These are phyloP conservation scores for Emergomyces orientalis DNA, from an alignment of 2,329 filamentous ascomycete species.

Conservation along the genomic window DNA sequence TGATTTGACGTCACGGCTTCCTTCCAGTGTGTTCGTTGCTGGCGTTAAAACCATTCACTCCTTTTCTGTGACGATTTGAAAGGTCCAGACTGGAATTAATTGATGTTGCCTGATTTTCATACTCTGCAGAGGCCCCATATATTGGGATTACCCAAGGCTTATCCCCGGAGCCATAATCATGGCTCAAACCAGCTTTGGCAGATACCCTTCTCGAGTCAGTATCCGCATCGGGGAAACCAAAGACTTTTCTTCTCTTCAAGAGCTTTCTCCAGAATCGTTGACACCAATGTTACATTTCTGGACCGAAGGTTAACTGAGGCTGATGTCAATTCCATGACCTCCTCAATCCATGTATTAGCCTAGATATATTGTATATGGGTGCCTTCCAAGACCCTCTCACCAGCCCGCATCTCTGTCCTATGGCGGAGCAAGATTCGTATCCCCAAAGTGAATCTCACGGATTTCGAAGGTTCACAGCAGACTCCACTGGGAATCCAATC, in stretches of 20 bases:
- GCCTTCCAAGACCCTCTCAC: background rate
- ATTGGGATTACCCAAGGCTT: background rate
- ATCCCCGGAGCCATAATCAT: background rate
- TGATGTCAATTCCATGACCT: background rate
- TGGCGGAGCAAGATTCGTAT: background rate
- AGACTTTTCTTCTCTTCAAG: background rate
- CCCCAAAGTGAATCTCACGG: background rate
- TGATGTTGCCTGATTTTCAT: background rate
- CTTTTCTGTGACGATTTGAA: background rate
- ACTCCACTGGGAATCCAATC: background rate
- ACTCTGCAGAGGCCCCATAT: background rate
- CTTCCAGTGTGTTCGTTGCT: background rate
- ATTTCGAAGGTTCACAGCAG: background rate
- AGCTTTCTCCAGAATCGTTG: background rate
- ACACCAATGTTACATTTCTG: too few species aligned
- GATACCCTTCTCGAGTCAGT: background rate
- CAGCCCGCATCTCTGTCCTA: background rate
- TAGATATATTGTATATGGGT: background rate
- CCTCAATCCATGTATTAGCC: background rate
- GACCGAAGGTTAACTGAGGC: background rate
- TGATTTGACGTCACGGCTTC: background rate
- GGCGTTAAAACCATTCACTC: background rate
- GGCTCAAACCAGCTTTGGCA: background rate
- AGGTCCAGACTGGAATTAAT: background rate
- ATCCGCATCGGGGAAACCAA: background rate